phyloP scores from a whole-genome alignment of 257 asterid genomes.

The Rauvolfia tetraphylla region DNA sequence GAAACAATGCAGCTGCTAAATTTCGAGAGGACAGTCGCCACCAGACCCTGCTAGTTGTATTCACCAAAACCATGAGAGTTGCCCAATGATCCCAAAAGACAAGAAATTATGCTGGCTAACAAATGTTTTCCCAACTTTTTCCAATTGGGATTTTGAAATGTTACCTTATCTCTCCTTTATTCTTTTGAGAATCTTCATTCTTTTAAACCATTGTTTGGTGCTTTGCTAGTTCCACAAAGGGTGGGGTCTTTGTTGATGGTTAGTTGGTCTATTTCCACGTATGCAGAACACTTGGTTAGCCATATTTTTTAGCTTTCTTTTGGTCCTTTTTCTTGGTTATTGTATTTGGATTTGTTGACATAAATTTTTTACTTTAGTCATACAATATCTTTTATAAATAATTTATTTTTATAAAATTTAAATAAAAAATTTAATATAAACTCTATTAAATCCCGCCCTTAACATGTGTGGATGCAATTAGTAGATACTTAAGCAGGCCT shows the following conservation, averaged over 20 bases:
- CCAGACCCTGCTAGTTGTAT: neutral
- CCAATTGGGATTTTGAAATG: slow-evolving; percentile 14
- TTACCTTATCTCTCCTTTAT: slow-evolving; percentile 8
- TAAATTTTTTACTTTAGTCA: too few relatives aligned
- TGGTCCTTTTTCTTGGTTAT: neutral
- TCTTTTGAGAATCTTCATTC: neutral
- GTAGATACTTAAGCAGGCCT: slow-evolving; percentile 22
- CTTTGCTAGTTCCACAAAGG: slow-evolving; percentile 9
- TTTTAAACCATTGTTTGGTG: neutral
- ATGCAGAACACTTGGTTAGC: slow-evolving; percentile 1
- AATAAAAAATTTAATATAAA: too few relatives aligned
- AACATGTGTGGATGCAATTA: slow-evolving; percentile 6
- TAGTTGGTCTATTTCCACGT: slow-evolving; percentile 23
- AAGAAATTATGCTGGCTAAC: neutral
- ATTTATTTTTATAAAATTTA: too few relatives aligned
- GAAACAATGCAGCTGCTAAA: too few relatives aligned
- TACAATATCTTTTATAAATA: too few relatives aligned
- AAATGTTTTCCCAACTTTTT: neutral
- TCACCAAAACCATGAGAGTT: slow-evolving; percentile 8
- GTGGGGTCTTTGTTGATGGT: slow-evolving; percentile 14
- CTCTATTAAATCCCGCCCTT: too few relatives aligned
- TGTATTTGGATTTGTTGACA: slow-evolving; percentile 7
- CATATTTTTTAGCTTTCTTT: neutral
- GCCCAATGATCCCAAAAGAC: neutral
- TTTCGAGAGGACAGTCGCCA: too few relatives aligned